phyloP scores from a whole-genome alignment of 495 filamentous ascomycete species.

The Neurospora cerealis region DNA sequence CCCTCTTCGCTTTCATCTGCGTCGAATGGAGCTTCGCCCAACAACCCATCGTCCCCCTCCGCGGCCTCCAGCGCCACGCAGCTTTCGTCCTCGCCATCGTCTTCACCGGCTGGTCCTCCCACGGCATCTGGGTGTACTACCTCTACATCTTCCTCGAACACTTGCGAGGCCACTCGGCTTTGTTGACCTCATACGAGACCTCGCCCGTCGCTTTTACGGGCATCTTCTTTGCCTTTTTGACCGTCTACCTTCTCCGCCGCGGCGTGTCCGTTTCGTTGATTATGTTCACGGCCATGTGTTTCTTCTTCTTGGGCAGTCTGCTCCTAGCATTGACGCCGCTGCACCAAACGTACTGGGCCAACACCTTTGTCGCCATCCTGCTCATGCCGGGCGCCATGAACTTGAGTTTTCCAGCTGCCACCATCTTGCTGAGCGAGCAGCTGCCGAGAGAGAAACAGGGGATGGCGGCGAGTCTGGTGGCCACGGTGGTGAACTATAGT shows the following conservation, averaged over 20 bases:
- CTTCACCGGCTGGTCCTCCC: conserved; percentile 49
- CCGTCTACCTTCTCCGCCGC: conserved; percentile 34
- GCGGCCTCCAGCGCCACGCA: conserved; percentile 36
- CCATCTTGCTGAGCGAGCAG: conserved; percentile 46
- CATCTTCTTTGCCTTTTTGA: conserved; percentile 23
- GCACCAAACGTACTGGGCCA: conserved; percentile 48
- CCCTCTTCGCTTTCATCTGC: conserved; percentile 38
- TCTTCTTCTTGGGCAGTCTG: conserved; percentile 28
- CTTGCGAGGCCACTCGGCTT: conserved; percentile 33
- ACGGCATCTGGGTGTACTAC: conserved; percentile 53
- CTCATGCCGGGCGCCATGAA: conserved; percentile 51
- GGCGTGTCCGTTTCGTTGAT: conserved; percentile 29
- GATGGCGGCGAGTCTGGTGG: conserved; percentile 33
- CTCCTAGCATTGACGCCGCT: conserved; percentile 37
- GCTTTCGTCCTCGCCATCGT: conserved; percentile 45
- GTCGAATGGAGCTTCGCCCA: conserved; percentile 31
- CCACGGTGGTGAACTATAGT: conserved; percentile 34
- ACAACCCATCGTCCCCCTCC: conserved; percentile 45
- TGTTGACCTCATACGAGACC: conserved; percentile 26
- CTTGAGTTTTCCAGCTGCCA: conserved; percentile 29
- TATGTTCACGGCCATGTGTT: conserved; percentile 37
- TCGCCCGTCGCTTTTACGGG: conserved; percentile 28
- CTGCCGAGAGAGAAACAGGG: conserved; percentile 52
- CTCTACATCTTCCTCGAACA: conserved; percentile 42
- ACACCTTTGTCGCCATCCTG: conserved; percentile 44